phyloP scores from a whole-genome alignment of 1,284 basidiomycete genomes.

The Boletellus dicymbophilus region DNA sequence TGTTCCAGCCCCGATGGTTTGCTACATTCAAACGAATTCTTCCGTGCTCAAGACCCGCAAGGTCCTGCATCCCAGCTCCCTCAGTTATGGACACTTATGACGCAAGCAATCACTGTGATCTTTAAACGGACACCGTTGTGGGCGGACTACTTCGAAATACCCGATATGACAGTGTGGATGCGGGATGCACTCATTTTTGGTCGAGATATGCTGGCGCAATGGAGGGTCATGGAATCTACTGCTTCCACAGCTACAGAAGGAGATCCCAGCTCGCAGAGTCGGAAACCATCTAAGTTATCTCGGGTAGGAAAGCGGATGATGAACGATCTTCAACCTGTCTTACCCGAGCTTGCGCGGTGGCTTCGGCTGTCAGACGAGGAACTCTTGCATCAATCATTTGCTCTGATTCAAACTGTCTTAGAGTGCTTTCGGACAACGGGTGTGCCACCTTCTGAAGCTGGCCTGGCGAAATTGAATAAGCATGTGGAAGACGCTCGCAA shows the following conservation, averaged over 20 bases:
- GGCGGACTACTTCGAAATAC: constrained; percentile 78
- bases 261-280: constrained; percentile 18
- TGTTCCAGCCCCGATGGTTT: constrained; percentile 75
- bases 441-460: constrained; percentile 50
- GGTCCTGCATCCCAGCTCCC: constrained; percentile 56
- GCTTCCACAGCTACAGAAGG: constrained; percentile 40
- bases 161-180: constrained; percentile 95
- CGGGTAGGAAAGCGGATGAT: constrained; percentile 73
- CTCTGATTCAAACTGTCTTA: constrained; percentile 77
- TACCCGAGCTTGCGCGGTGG: constrained; percentile 82
- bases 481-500: constrained; percentile 59
- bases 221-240: constrained; percentile 77
- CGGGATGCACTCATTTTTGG: constrained; percentile 93
- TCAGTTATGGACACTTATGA: constrained; percentile 86
- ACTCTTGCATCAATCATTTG: constrained; percentile 83
- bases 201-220: constrained; percentile 78
- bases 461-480: constrained; percentile 57
- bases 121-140: constrained; percentile 83
- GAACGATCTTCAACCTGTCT: constrained; percentile 72
- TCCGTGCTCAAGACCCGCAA: constrained; percentile 45
- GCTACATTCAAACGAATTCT: constrained; percentile 58
- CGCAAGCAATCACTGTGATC: constrained; percentile 76
- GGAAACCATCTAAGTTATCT: constrained; percentile 43
- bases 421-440: constrained; percentile 63
- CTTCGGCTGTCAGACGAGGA: constrained; percentile 89